Conservation (phyloP, 2,329 filamentous ascomycete species). For the Phyllosticta ampelicida region DNA sequence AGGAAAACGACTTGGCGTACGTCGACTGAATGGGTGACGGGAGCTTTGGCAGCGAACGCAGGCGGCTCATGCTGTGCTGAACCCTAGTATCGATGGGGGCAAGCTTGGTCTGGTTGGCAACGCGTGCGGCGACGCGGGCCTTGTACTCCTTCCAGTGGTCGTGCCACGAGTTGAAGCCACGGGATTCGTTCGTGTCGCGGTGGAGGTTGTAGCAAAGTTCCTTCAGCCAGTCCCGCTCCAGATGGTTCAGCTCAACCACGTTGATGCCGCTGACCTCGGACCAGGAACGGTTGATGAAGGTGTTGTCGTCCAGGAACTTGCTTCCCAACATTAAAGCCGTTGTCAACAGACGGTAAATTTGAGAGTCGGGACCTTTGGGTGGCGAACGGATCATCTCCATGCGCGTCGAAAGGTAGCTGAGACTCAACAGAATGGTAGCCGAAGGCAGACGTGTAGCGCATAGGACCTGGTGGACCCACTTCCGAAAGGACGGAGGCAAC, state of each 20-base stretch:
- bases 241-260: constrained; percentile 69
- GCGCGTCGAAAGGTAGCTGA: constrained; percentile 79
- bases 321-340: constrained; percentile 76
- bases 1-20: constrained; percentile 34
- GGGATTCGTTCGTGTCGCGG: constrained; percentile 67
- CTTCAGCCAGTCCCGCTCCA: constrained; percentile 81
- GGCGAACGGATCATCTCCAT: constrained; percentile 51
- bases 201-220: constrained; percentile 78
- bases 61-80: constrained; percentile 27
- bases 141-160: constrained; percentile 57
- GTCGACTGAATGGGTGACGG: constrained; percentile 6
- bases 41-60: constrained; percentile 8
- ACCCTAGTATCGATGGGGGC: constrained; percentile 57
- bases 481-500: constrained; percentile 67
- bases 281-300: constrained; percentile 95
- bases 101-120: constrained; percentile 34
- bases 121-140: constrained; percentile 34
- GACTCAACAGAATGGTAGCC: constrained; percentile 79
- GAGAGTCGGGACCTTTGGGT: constrained; percentile 46
- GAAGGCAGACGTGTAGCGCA: constrained; percentile 83
- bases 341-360: constrained; percentile 80
- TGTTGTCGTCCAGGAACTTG: constrained; percentile 96
- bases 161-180: constrained; percentile 58
- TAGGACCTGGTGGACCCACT: constrained; percentile 84
- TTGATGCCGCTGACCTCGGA: constrained; percentile 87